Conservation (phyloP, 106 monocot genomes). For the Iris macrosiphon region DNA sequence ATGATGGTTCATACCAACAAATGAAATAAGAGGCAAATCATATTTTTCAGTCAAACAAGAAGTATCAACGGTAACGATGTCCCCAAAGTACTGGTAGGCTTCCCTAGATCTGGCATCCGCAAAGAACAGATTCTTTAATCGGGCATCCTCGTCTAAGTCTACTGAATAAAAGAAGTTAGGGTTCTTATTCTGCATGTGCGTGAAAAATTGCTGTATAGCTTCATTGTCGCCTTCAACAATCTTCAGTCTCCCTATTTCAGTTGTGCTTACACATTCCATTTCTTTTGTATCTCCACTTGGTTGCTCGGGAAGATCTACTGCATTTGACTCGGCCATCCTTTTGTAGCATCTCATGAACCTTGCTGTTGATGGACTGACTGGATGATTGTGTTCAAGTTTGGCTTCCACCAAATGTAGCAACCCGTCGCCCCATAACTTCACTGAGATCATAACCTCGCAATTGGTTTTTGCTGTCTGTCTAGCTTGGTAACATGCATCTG, state of each 20-base stretch:
- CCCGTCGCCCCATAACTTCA: constrained; percentile 49
- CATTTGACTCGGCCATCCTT: constrained; percentile 26
- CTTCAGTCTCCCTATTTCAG: constrained; percentile 35
- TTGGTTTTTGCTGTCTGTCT: constrained; percentile 53
- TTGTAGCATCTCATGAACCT: constrained; percentile 35
- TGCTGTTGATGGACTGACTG: constrained; percentile 32
- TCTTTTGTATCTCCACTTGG: constrained; percentile 18
- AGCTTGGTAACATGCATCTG: constrained; percentile 43
- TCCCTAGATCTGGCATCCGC: constrained; percentile 50
- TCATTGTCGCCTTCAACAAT: constrained; percentile 53
- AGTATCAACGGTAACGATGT: constrained; percentile 55
- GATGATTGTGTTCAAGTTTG: constrained; percentile 69
- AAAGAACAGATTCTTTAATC: constrained; percentile 59
- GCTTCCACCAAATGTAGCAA: constrained; percentile 47
- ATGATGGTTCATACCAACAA: constrained; percentile 61
- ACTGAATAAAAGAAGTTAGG: constrained; percentile 63
- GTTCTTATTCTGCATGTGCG: constrained; percentile 49
- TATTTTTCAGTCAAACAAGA: constrained; percentile 42
- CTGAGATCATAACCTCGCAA: constrained; percentile 48
- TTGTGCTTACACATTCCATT: constrained; percentile 26
- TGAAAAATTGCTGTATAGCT: constrained; percentile 43
- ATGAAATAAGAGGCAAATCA: constrained; percentile 50
- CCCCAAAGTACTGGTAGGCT: constrained; percentile 49
- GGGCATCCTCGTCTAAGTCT: constrained; percentile 49
- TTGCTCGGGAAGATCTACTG: constrained; percentile 10